phyloP scores from a whole-genome alignment of 805 yeast genomes.

The Kodamaea sagamina region DNA sequence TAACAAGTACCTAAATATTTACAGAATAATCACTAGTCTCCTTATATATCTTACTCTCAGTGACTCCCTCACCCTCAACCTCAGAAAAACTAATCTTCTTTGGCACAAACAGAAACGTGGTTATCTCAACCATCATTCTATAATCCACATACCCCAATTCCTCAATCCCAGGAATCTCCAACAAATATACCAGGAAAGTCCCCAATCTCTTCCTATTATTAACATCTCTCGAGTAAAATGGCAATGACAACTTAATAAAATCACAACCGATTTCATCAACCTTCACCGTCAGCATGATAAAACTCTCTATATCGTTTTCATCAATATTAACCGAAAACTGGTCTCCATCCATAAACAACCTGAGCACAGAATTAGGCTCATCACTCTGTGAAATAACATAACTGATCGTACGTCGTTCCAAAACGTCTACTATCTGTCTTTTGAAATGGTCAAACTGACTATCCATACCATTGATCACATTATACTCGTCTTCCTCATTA shows the following conservation, averaged over 20 bases:
- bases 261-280: conserved; percentile 10
- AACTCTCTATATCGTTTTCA: conserved; percentile 27
- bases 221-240: conserved; percentile 28
- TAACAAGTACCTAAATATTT: background rate
- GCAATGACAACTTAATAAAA: conserved; percentile 39
- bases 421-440: conserved; percentile 27
- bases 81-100: conserved; percentile 8
- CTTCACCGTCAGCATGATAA: conserved; percentile 25
- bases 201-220: conserved; percentile 30
- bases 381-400: conserved; percentile 19
- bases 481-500: conserved; percentile 33
- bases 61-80: conserved; percentile 13
- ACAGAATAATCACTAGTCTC: background rate
- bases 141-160: conserved; percentile 17
- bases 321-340: conserved; percentile 32
- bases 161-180: conserved; percentile 15
- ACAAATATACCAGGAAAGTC: conserved; percentile 32
- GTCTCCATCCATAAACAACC: conserved; percentile 30
- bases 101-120: conserved; percentile 18
- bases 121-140: conserved; percentile 22
- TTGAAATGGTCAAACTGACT: conserved; percentile 39
- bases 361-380: background rate
- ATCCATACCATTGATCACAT: conserved; percentile 38
- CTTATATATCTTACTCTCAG: conserved; percentile 14
- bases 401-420: conserved; percentile 31